These are phyloP conservation scores for Margaritispora aquatica DNA, from an alignment of 495 filamentous ascomycete species.

Conservation along the genomic window DNA sequence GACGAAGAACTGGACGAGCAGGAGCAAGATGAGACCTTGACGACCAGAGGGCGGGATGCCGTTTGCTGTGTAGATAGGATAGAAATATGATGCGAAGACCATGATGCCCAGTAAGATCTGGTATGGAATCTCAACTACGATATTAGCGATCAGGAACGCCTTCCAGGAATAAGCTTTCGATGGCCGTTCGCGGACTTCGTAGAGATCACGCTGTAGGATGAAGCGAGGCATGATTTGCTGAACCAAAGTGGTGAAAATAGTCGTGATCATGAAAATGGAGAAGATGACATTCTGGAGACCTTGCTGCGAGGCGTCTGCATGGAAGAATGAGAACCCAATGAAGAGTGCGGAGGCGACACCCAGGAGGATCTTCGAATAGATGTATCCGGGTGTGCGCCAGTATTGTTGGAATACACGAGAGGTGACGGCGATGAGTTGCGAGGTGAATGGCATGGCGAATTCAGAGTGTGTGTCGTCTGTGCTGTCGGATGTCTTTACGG, in stretches of 20 bases:
- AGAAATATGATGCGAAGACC: constrained; percentile 59
- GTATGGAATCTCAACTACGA: constrained; percentile 71
- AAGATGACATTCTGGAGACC: constrained; percentile 60
- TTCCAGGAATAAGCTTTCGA: constrained; percentile 69
- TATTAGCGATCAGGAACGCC: constrained; percentile 60
- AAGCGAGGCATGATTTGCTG: constrained; percentile 57
- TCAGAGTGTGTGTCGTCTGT: constrained; percentile 18
- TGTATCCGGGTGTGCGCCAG: constrained; percentile 56
- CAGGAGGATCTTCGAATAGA: constrained; percentile 50
- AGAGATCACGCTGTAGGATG: constrained; percentile 57
- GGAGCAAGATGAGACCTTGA: constrained; percentile 43
- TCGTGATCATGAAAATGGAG: constrained; percentile 56
- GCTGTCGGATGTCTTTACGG: constrained; percentile 19
- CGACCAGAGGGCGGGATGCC: constrained; percentile 32
- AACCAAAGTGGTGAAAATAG: constrained; percentile 32
- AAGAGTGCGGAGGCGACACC: constrained; percentile 60
- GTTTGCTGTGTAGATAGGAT: constrained; percentile 36
- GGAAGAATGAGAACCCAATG: constrained; percentile 61
- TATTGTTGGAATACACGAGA: constrained; percentile 50
- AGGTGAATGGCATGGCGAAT: constrained; percentile 50
- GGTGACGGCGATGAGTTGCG: constrained; percentile 43
- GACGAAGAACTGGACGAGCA: constrained; percentile 57
- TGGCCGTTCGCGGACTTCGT: constrained; percentile 61
- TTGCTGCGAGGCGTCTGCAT: constrained; percentile 52
- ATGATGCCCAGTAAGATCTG: constrained; percentile 53